Evolutionary conservation across 2,329 filamentous ascomycete species (phyloP), one percentile per base, ranked within the genome.

Genomic region (Chaetomium sp.): DNA sequence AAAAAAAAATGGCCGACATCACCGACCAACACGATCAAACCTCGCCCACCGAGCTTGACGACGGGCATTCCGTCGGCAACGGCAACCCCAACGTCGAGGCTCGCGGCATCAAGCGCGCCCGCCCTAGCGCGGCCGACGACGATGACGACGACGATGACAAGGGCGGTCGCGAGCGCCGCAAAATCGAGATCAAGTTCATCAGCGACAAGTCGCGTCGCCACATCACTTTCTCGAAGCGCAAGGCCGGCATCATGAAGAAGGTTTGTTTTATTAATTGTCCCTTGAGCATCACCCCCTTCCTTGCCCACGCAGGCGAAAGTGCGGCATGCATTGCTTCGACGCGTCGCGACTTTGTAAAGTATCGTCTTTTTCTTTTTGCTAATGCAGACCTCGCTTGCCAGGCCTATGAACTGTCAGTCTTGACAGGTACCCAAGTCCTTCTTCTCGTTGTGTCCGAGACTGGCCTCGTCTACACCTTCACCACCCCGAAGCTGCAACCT

Each of bases 111-210:
- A 97, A 97, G 82, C 91, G 92, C 67, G 83, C 82, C 73, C 89
- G 94, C 70, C 85, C 88, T 61, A 86, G 87, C 66, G 82, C 85
- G 52, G 85, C 86, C 68, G 92, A 97, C 71, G 94, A 97, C 70
- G 94, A 97, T 64, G 92, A 97, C 63, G 94, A 97, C 63, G 91
- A 97, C 66, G 91, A 96, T 66, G 92, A 96, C 74, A 97, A 97
- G 84, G 90, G 90, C 61, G 91, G 91, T 70, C 91, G 94, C 74
- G 94, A 97, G 82, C 87, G 94, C 71, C 86, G 94, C 77, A 99
- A 99, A 87, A 99, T 99, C 69, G 94, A 99, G 76, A 99, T 99
- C 79, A 99, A 99, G 82, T 99, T 99, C 78, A 99, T 99, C 74
- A 92, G 91, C 75, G 94, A 99, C 77, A 99, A 99, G 80, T 97